A percentile compares a stretch with the other conserved stretches of the same genome.
phyloP scores from a whole-genome alignment of 306 rosid species.

The Neltuma alba region DNA sequence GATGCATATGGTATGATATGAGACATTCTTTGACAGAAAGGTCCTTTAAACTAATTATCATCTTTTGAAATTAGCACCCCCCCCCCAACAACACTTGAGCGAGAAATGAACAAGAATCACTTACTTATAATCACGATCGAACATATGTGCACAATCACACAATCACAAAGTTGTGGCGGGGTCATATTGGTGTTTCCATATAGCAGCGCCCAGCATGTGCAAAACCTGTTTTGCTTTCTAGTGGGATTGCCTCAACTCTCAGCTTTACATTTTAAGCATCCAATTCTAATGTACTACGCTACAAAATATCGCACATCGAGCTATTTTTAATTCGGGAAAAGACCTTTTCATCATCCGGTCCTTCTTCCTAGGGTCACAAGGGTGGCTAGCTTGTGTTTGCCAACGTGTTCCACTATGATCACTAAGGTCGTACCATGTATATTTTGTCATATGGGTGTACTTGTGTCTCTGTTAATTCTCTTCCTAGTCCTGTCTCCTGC shows the following conservation, averaged over 20 bases:
- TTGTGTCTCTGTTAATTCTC: slow-evolving; percentile 30
- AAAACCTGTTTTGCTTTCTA: slow-evolving; percentile 2
- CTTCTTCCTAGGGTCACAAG: neutral
- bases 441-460: slow-evolving; percentile 6
- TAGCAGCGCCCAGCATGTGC: slow-evolving; percentile 16
- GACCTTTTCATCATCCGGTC: slow-evolving; percentile 29
- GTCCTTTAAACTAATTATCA: slow-evolving; percentile 41
- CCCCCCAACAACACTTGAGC: neutral
- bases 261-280: neutral
- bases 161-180: slow-evolving; percentile 8
- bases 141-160: neutral
- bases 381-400: slow-evolving; percentile 39
- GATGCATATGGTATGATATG: neutral
- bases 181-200: slow-evolving; percentile 20
- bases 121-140: slow-evolving; percentile 20
- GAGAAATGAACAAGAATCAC: neutral
- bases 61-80: slow-evolving; percentile 29
- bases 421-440: slow-evolving; percentile 11
- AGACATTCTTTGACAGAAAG: slow-evolving; percentile 28
- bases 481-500: slow-evolving; percentile 16
- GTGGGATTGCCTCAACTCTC: slow-evolving; percentile 13
- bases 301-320: slow-evolving; percentile 7
- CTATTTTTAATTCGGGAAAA: slow-evolving; percentile 38
- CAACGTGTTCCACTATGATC: slow-evolving; percentile 70
- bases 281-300: neutral